Conservation (phyloP, 352 stramenopile genomes). For the Globisporangium barbulae region DNA sequence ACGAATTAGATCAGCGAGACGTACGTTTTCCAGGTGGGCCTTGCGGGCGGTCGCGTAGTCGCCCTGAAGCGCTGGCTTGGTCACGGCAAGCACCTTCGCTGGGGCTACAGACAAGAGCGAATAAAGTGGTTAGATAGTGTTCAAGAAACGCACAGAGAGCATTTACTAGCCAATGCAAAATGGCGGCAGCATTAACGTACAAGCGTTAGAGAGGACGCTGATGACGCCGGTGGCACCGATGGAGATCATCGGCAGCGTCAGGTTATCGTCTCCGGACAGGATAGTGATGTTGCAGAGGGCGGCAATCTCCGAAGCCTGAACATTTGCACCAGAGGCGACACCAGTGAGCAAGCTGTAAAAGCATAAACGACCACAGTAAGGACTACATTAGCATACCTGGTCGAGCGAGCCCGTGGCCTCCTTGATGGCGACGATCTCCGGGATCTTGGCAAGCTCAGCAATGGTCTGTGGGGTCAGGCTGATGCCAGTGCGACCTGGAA, state of each 20-base stretch:
- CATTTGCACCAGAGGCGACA: neutral
- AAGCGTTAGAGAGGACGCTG: conserved; percentile 89
- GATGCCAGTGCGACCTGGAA: conserved; percentile 94
- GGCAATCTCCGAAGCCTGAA: conserved; percentile 79
- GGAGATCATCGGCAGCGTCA: conserved; percentile 88
- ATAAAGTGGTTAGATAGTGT: neutral
- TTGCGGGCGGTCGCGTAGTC: conserved; percentile 80
- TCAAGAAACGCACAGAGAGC: too few relatives aligned
- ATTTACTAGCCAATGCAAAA: neutral
- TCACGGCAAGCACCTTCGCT: conserved; percentile 83
- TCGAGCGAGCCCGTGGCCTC: conserved; percentile 95
- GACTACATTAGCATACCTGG: conserved; percentile 27
- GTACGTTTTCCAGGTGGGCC: conserved; percentile 83
- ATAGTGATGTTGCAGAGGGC: conserved; percentile 90
- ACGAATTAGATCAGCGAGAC: conserved; percentile 11
- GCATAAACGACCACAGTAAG: neutral
- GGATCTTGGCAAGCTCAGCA: conserved; percentile 89
- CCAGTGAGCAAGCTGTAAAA: neutral
- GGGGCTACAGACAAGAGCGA: conserved; percentile 41
- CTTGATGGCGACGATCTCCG: conserved; percentile 97
- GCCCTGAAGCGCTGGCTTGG: conserved; percentile 67
- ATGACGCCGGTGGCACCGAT: conserved; percentile 89
- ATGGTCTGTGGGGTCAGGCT: conserved; percentile 95
- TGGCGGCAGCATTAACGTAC: conserved; percentile 24
- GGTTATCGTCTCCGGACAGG: conserved; percentile 88